These are phyloP conservation scores for Stephanocyclus meneghinianus DNA, from an alignment of 352 stramenopile species.

Conservation along the genomic window DNA sequence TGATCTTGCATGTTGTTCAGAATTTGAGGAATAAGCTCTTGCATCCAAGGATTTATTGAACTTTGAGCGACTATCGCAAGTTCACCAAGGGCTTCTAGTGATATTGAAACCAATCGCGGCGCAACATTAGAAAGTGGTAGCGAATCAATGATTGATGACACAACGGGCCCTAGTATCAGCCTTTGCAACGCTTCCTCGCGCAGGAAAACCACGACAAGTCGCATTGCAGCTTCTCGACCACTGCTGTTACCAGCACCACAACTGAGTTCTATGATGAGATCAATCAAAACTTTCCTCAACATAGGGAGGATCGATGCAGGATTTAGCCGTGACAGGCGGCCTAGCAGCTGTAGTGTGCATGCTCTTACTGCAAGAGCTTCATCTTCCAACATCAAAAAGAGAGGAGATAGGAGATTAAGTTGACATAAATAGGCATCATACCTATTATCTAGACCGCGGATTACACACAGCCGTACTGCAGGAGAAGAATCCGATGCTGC, in stretches of 20 bases:
- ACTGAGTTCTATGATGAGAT: conserved; percentile 93
- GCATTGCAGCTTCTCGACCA: conserved; percentile 86
- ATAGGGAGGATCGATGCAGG: conserved; percentile 93
- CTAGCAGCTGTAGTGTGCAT: conserved; percentile 89
- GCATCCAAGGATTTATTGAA: conserved; percentile 90
- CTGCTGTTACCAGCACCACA: conserved; percentile 86
- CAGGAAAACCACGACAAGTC: conserved; percentile 81
- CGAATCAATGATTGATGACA: conserved; percentile 88
- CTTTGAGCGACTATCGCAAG: conserved; percentile 89
- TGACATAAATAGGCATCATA: conserved; percentile 94
- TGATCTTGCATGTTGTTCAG: conserved; percentile 95
- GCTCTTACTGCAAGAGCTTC: conserved; percentile 89
- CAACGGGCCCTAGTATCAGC: conserved; percentile 77
- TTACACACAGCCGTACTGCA: conserved; percentile 90
- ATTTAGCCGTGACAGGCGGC: conserved; percentile 91
- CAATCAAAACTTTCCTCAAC: conserved; percentile 90
- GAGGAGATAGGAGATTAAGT: conserved; percentile 87
- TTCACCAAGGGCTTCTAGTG: conserved; percentile 88
- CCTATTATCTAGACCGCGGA: conserved; percentile 88
- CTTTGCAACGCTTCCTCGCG: conserved; percentile 78
- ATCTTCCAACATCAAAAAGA: conserved; percentile 96
- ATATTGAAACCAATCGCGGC: conserved; percentile 83
- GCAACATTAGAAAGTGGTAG: conserved; percentile 85
- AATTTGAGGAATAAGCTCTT: conserved; percentile 93
- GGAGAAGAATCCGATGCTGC: conserved; percentile 90